Evolutionary conservation across 2,329 filamentous ascomycete species (phyloP), one percentile per base, ranked within the genome.

Genomic region (Gyromitra esculenta): DNA sequence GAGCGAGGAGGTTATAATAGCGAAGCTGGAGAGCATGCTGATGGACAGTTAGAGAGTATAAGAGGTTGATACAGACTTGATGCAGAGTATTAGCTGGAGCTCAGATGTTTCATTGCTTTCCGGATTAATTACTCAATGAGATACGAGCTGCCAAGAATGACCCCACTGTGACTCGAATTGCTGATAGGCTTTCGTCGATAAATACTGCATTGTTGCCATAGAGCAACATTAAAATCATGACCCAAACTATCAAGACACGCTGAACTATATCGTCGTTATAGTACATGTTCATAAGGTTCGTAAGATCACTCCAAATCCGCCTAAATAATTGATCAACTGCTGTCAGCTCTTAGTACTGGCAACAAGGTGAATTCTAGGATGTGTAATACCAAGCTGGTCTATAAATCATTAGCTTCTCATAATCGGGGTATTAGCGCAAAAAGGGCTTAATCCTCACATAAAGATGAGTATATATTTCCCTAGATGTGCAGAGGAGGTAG

Each of bases 271-370:
- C 86, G 76, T 87, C 86, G 67, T 85, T 86, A 80, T 87, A 87
- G 81, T 86, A 87, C 6, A 85, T 85, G 80, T 87, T 87, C 85
- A 87, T 87, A 72, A 87, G 82, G 80, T 87, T 86, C 76, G 85
- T 84, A 18, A 86, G 82, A 76, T 87, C 86, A 52, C 82, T 83
- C 86, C 86, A 87, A 63, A 87, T 84, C 45, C 67, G 52, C 67
- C 67, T 70, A 25, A n/a, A 8, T 21, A 60, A 25, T 31, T 15
- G n/a, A n/a, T 21, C 59, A 37, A 39, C 11, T 45, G 43, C 11
- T 15, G 43, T 64, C 21, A 64, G 60, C 43, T 25, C 41, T n/a
- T 64, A 11, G 18, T 31, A 48, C 5, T 45, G 13, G 37, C 13
- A 31, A 31, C 25, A 31, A 31, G 41, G 43, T 7, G 18, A 6